phyloP scores from a whole-genome alignment of 495 filamentous ascomycete species.

The Penicillium pancosmium region DNA sequence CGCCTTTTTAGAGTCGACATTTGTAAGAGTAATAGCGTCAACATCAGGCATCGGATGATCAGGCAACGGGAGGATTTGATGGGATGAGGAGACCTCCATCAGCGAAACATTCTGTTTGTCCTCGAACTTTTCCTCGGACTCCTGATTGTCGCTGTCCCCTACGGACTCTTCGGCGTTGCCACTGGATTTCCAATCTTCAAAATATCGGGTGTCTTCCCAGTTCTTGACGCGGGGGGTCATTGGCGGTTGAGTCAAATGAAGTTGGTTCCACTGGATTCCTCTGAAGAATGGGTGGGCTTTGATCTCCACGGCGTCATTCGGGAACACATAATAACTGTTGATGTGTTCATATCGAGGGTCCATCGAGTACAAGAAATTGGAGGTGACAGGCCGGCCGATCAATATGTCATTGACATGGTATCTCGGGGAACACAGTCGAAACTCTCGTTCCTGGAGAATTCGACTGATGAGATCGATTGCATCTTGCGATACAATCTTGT shows the following conservation, averaged over 20 bases:
- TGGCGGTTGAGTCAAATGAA: slow-evolving; percentile 71
- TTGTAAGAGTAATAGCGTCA: neutral
- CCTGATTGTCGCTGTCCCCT: slow-evolving; percentile 24
- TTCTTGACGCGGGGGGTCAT: slow-evolving; percentile 71
- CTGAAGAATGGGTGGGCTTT: slow-evolving; percentile 76
- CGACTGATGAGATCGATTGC: slow-evolving; percentile 74
- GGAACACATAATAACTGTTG: slow-evolving; percentile 67
- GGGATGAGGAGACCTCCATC: slow-evolving; percentile 5
- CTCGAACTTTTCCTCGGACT: slow-evolving; percentile 10
- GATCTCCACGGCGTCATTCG: slow-evolving; percentile 77
- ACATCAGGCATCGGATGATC: neutral
- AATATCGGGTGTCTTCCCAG: slow-evolving; percentile 85
- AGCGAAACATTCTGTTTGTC: slow-evolving; percentile 16
- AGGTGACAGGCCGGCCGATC: slow-evolving; percentile 34
- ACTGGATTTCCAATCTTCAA: slow-evolving; percentile 77
- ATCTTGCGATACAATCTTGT: slow-evolving; percentile 56
- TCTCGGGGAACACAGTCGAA: slow-evolving; percentile 70
- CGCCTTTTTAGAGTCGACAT: slow-evolving; percentile 14
- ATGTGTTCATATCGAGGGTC: slow-evolving; percentile 35
- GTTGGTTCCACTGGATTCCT: slow-evolving; percentile 65
- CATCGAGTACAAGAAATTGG: slow-evolving; percentile 37
- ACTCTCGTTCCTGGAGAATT: slow-evolving; percentile 76
- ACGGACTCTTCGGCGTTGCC: slow-evolving; percentile 50
- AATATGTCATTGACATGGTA: slow-evolving; percentile 68
- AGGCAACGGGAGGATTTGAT: neutral